Percentiles rank a stretch among this genome's conserved stretches.
Evolutionary conservation across 2,329 filamentous ascomycete species (phyloP).

Genomic region (Diplodia mutila): DNA sequence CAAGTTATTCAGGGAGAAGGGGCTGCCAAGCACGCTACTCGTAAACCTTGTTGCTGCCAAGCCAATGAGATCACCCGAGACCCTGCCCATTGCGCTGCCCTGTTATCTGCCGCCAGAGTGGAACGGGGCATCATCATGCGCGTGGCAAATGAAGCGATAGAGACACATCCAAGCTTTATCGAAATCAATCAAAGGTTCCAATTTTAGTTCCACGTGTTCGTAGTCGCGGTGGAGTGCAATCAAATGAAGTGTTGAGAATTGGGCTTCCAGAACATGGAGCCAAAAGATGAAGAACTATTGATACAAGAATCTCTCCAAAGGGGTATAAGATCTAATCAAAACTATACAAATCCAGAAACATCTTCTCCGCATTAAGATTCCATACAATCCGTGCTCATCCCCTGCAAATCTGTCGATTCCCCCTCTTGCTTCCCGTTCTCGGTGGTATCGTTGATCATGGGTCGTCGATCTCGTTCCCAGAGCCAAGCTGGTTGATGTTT

Average conservation of each 20-base stretch:
- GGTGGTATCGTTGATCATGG: constrained; percentile 24
- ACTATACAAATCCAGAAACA: constrained; percentile 5
- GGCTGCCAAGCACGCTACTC: constrained; percentile 6
- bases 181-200: background rate
- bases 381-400: constrained; percentile 18
- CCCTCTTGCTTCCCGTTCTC: background rate
- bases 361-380: constrained; percentile 18
- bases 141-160: constrained; percentile 2
- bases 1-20: constrained; percentile 1
- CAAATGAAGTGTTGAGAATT: constrained; percentile 2
- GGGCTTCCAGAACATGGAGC: background rate
- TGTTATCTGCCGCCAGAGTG: background rate
- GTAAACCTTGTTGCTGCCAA: background rate
- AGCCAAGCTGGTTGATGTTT: constrained; percentile 17
- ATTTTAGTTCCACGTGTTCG: background rate
- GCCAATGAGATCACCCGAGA: background rate
- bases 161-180: background rate
- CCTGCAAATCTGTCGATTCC: background rate
- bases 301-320: constrained; percentile 20
- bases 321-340: constrained; percentile 16
- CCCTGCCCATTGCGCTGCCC: background rate
- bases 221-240: background rate
- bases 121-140: background rate
- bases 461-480: constrained; percentile 25
- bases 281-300: constrained; percentile 8